These are phyloP conservation scores for Penicillium steckii DNA, from an alignment of 495 filamentous ascomycete species.

Conservation along the genomic window DNA sequence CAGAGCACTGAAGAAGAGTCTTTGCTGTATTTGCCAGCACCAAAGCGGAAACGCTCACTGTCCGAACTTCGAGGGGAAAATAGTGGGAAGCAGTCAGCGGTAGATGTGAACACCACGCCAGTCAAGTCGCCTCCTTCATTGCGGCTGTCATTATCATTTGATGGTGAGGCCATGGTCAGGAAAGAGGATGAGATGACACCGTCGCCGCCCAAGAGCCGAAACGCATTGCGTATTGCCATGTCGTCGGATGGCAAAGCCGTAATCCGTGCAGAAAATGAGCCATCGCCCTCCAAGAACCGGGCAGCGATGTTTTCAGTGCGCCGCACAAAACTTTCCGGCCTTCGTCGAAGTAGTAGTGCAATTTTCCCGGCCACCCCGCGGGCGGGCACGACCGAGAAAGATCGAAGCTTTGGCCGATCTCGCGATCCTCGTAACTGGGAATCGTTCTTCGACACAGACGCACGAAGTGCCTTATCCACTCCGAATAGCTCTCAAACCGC, in stretches of 20 bases:
- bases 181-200: conserved; percentile 60
- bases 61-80: conserved; percentile 27
- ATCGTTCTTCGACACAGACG: conserved; percentile 72
- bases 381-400: conserved; percentile 30
- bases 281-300: conserved; percentile 50
- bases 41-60: conserved; percentile 40
- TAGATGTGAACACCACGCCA: conserved; percentile 17
- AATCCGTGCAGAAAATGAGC: conserved; percentile 45
- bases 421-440: conserved; percentile 84
- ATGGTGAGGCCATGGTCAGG: conserved; percentile 80
- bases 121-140: conserved; percentile 46
- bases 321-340: conserved; percentile 49
- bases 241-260: conserved; percentile 53
- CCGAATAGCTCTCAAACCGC: conserved; percentile 70
- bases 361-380: conserved; percentile 41
- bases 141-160: conserved; percentile 68
- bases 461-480: conserved; percentile 66
- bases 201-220: conserved; percentile 65
- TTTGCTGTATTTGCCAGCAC: conserved; percentile 17
- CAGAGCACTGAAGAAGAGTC: conserved; percentile 17
- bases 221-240: conserved; percentile 44
- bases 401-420: conserved; percentile 62
- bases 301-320: conserved; percentile 53
- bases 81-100: conserved; percentile 9
- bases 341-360: conserved; percentile 63